Conservation (phyloP, 106 monocot genomes). For the Xerophyta viscosa region DNA sequence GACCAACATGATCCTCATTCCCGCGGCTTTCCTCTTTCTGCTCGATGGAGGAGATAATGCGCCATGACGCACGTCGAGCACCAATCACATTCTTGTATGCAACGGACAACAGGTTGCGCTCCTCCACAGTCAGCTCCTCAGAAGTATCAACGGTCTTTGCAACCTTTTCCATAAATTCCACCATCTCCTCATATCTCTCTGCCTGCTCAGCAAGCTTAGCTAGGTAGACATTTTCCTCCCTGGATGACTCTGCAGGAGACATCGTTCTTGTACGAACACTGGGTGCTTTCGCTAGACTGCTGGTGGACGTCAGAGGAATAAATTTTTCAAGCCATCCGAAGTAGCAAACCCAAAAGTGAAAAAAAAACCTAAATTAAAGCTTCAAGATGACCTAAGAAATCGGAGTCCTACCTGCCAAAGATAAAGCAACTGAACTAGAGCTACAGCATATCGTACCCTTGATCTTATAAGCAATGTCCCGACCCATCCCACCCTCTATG, state of each 20-base stretch:
- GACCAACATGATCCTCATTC: conserved; percentile 34
- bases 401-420: too few species aligned
- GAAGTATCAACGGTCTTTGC: conserved; percentile 24
- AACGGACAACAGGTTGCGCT: conserved; percentile 47
- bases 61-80: conserved; percentile 46
- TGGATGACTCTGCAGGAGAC: conserved; percentile 24
- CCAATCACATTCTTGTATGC: conserved; percentile 56
- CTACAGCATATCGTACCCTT: too few species aligned
- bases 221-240: conserved; percentile 42
- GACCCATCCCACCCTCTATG: too few species aligned
- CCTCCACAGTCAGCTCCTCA: conserved; percentile 49
- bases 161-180: conserved; percentile 58
- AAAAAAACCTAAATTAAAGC: too few species aligned
- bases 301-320: background rate
- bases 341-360: too few species aligned
- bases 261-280: conserved; percentile 5
- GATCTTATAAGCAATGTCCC: too few species aligned
- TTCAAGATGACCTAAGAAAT: too few species aligned
- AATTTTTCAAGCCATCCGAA: background rate
- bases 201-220: conserved; percentile 51
- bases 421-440: too few species aligned
- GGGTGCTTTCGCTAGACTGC: background rate
- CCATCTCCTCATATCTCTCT: conserved; percentile 59
- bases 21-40: conserved; percentile 56
- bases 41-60: conserved; percentile 50